Evolutionary conservation across 2,329 filamentous ascomycete species (phyloP), one percentile per base, ranked within the genome.

Genomic region (Ophiostoma novo-ulmi): DNA sequence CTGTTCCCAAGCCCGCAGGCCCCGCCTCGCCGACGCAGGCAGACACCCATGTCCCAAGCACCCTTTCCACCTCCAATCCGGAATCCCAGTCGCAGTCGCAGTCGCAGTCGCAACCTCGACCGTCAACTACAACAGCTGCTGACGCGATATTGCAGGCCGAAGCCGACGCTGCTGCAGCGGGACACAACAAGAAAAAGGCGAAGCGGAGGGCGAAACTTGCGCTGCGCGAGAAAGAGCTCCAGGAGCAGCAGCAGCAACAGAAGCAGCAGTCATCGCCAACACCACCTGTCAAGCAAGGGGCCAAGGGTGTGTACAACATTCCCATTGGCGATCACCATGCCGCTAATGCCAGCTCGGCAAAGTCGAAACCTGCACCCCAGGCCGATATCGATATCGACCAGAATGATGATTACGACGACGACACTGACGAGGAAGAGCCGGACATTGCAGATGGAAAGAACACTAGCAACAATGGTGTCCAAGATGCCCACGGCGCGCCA

Each of bases 131-230:
- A 7, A 10, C 63, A n/a, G 36, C 36, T n/a, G 36, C 36, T 2
- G 63, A 65, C n/a, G 63, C 63, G 36, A 65, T 65, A 41, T 8
- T 36, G 8, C 63, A 65, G 36, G 63, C 63, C 10, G 63, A 65
- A 36, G 63, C 63, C 14, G 63, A 65, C 7, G 63, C 63, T 2
- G 38, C 63, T n/a, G 36, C 63, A 14, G 26, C 55, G 5, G 52
- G 20, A 22, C 70, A 3, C 69, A 97, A 97, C 81, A 89, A 92
- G 78, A 97, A 97, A 85, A 98, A 97, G 84, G 91, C 95, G 80
- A 97, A 97, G 84, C 88, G 94, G 75, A 88, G 94, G 75, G 90
- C 92, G 78, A 97, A 97, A 80, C 91, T 91, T 44, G 91, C 92
- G 41, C 90, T 89, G 39, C 72, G 73, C 3, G 72, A 73, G 72